These are phyloP conservation scores for Clathrus columnatus DNA, from an alignment of 768 basidiomycete genomes.

Conservation along the genomic window DNA sequence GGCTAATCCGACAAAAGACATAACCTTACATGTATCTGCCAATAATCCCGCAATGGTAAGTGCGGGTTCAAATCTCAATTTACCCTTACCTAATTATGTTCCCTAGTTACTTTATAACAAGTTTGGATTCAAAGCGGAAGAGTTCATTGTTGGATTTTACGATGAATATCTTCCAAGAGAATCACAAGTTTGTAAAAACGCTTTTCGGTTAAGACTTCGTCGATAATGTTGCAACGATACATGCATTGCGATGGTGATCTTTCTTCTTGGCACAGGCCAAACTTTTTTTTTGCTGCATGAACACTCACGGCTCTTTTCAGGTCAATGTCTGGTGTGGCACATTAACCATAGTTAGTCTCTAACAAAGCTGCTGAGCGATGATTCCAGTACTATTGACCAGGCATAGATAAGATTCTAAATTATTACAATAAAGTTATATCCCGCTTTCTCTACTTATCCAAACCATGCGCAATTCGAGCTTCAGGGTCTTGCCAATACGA, in stretches of 20 bases:
- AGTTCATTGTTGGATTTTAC: conserved; percentile 76
- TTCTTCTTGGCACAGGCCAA: too few relatives aligned
- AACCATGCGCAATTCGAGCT: conserved; percentile 4
- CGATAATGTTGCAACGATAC: conserved; percentile 25
- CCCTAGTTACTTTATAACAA: conserved; percentile 69
- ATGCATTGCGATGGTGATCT: too few relatives aligned
- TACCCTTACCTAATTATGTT: background rate
- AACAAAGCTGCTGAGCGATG: too few relatives aligned
- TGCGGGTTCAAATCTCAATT: conserved; percentile 2
- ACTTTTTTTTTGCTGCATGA: too few relatives aligned
- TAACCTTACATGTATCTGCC: conserved; percentile 74
- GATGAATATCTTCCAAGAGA: conserved; percentile 64
- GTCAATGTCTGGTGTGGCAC: too few relatives aligned
- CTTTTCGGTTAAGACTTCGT: conserved; percentile 67
- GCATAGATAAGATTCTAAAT: background rate
- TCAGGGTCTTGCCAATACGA: conserved; percentile 51
- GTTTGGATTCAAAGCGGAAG: conserved; percentile 84
- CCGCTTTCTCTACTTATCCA: background rate
- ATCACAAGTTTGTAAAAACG: conserved; percentile 71
- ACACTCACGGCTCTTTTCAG: too few relatives aligned
- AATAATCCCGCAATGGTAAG: conserved; percentile 74
- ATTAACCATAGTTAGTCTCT: too few relatives aligned
- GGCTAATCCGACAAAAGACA: conserved; percentile 65
- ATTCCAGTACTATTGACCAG: too few relatives aligned
- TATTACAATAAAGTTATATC: background rate